These are phyloP conservation scores for Claviceps monticola DNA, from an alignment of 2,329 filamentous ascomycete species.

Conservation along the genomic window DNA sequence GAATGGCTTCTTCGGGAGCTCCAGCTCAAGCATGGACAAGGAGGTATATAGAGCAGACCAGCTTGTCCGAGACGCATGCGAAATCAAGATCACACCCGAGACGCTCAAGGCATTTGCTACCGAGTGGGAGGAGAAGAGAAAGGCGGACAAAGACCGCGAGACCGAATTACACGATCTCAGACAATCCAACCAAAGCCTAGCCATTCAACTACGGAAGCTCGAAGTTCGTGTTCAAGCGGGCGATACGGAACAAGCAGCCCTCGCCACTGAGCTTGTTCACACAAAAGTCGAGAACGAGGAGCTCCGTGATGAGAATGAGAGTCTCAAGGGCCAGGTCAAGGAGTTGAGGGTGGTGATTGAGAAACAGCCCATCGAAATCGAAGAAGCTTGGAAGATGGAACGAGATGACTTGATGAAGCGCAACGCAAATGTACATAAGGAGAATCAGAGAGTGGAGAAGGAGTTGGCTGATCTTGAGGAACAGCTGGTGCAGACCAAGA, in stretches of 20 bases:
- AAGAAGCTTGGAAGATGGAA: conserved; percentile 66
- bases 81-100: conserved; percentile 71
- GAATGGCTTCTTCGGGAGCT: conserved; percentile 92
- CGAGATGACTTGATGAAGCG: conserved; percentile 86
- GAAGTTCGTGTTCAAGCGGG: conserved; percentile 81
- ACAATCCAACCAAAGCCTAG: conserved; percentile 49
- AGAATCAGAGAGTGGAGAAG: conserved; percentile 79
- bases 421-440: conserved; percentile 86
- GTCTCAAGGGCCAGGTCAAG: conserved; percentile 66
- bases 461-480: conserved; percentile 86
- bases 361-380: conserved; percentile 77
- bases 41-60: conserved; percentile 92
- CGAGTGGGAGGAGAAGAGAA: conserved; percentile 88
- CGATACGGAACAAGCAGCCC: conserved; percentile 78
- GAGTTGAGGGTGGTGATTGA: conserved; percentile 81
- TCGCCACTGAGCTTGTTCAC: conserved; percentile 82
- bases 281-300: conserved; percentile 90
- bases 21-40: conserved; percentile 78
- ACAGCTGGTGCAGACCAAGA: conserved; percentile 82
- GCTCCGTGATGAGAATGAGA: conserved; percentile 80
- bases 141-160: conserved; percentile 69
- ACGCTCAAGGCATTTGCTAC: conserved; percentile 64
- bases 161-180: conserved; percentile 64
- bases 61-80: conserved; percentile 83
- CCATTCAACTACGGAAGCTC: conserved; percentile 65